Conservation (phyloP, 202 grass and related monocot species). For the Brachypodium distachyon region DNA sequence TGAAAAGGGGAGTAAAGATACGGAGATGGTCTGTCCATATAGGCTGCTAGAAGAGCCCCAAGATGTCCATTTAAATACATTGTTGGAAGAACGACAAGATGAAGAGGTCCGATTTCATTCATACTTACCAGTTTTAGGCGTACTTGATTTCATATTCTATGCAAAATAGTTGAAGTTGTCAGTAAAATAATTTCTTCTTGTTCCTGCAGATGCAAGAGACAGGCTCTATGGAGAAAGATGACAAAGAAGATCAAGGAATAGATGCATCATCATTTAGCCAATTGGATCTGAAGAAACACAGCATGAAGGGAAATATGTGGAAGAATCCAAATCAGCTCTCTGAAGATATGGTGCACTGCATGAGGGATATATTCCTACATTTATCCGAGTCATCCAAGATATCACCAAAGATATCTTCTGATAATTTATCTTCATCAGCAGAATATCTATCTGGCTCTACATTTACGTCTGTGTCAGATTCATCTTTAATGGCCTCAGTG, state of each 20-base stretch:
- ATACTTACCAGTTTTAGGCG: not conserved
- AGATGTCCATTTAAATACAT: slow-evolving; percentile 22
- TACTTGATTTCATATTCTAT: not conserved
- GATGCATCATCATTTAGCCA: slow-evolving; percentile 25
- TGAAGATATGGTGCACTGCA: slow-evolving; percentile 88
- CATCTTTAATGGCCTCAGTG: slow-evolving; percentile 43
- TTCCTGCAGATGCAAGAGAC: slow-evolving; percentile 34
- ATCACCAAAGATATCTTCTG: slow-evolving; percentile 26
- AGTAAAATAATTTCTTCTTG: not conserved
- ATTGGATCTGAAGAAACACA: slow-evolving; percentile 20
- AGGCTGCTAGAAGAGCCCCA: slow-evolving; percentile 25
- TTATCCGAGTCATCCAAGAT: slow-evolving; percentile 77
- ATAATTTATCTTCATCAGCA: slow-evolving; percentile 56
- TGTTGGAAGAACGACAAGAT: slow-evolving; percentile 24
- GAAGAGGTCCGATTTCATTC: slow-evolving; percentile 30
- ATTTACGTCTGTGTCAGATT: slow-evolving; percentile 63
- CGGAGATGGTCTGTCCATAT: not conserved
- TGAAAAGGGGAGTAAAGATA: not conserved
- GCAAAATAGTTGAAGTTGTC: not conserved
- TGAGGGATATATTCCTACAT: slow-evolving; percentile 86
- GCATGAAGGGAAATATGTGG: slow-evolving; percentile 35
- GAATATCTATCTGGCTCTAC: slow-evolving; percentile 40
- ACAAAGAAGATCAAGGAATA: slow-evolving; percentile 23
- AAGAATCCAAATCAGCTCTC: slow-evolving; percentile 78
- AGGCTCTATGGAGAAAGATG: slow-evolving; percentile 17